phyloP scores from a whole-genome alignment of 1,284 basidiomycete genomes.

The Sporisorium graminicola region DNA sequence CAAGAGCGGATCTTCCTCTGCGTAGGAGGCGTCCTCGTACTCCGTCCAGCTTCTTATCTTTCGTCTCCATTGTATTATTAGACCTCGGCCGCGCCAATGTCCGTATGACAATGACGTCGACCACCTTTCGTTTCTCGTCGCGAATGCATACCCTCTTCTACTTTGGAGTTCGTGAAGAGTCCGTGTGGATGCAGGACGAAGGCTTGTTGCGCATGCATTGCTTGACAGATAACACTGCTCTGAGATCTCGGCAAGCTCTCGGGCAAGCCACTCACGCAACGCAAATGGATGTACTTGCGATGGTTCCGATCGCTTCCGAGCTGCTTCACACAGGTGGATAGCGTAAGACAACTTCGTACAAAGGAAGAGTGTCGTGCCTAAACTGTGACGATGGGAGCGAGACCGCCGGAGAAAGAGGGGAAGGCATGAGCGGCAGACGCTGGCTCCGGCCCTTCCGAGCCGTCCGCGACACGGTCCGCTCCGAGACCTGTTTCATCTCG shows the following conservation, averaged over 20 bases:
- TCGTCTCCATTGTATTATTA: constrained; percentile 1
- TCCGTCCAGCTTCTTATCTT: background rate
- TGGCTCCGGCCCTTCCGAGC: background rate
- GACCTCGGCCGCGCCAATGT: background rate
- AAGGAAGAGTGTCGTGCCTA: background rate
- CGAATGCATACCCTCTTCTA: background rate
- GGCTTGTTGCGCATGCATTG: background rate
- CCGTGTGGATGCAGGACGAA: no score
- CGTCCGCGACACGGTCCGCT: background rate
- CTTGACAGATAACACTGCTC: background rate
- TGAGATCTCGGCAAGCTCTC: background rate
- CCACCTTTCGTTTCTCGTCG: constrained; percentile 3
- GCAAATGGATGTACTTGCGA: background rate
- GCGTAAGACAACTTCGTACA: background rate
- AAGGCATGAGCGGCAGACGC: background rate
- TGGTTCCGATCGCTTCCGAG: background rate
- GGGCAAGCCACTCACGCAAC: background rate
- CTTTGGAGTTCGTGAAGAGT: background rate
- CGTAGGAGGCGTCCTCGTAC: background rate
- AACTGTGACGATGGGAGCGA: background rate
- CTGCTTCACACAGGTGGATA: background rate
- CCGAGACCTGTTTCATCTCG: constrained; percentile 3
- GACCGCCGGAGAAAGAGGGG: background rate
- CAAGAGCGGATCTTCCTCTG: constrained; percentile 33
- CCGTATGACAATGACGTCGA: background rate